phyloP scores from a whole-genome alignment of 768 basidiomycete genomes.

The Russula sp. region DNA sequence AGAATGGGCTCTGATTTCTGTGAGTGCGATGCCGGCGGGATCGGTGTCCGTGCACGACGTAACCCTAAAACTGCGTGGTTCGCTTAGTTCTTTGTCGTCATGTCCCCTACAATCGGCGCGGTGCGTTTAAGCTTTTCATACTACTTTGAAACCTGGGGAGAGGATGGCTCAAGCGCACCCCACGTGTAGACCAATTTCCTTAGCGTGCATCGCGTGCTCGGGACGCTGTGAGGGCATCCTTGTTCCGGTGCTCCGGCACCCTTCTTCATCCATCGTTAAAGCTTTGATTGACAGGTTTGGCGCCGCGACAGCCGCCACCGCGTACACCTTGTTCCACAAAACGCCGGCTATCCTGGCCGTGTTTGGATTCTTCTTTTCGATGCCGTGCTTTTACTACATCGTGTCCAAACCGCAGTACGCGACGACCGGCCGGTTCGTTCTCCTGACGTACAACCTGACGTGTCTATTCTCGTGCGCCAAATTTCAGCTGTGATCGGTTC shows the following conservation, averaged over 20 bases:
- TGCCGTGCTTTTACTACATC: constrained; percentile 92
- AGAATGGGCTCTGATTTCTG: constrained; percentile 95
- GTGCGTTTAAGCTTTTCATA: constrained; percentile 38
- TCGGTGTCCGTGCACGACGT: background rate
- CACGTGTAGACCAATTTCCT: constrained; percentile 72
- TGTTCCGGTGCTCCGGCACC: background rate
- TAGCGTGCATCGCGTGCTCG: constrained; percentile 74
- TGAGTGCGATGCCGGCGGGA: constrained; percentile 33
- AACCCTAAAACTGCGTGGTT: background rate
- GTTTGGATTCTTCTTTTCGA: constrained; percentile 83
- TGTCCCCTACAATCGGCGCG: constrained; percentile 83
- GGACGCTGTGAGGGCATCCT: constrained; percentile 61
- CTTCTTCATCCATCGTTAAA: constrained; percentile 9
- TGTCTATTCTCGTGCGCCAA: constrained; percentile 42
- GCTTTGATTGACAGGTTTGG: constrained; percentile 49
- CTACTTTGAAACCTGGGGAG: constrained; percentile 16
- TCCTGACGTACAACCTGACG: constrained; percentile 87
- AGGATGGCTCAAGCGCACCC: background rate
- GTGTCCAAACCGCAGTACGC: constrained; percentile 72
- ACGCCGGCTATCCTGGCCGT: constrained; percentile 67
- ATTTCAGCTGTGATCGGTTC: constrained; percentile 1
- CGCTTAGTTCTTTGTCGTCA: constrained; percentile 80
- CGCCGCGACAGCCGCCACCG: constrained; percentile 63
- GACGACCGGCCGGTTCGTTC: constrained; percentile 70
- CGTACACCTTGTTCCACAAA: constrained; percentile 73